These are phyloP conservation scores for Picea mariana DNA, from an alignment of 83 land plant genomes.

Conservation along the genomic window DNA sequence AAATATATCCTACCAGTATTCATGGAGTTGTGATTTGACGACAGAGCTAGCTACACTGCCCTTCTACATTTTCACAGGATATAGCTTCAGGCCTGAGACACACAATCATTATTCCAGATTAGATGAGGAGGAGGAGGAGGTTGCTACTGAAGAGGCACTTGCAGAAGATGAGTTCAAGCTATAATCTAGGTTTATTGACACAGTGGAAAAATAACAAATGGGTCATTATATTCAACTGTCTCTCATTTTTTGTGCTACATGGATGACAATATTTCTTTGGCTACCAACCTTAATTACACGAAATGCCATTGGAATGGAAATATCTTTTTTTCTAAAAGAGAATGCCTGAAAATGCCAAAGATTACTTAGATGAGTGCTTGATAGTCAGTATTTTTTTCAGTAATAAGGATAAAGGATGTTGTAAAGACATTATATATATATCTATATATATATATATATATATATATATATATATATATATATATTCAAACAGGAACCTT, in stretches of 20 bases:
- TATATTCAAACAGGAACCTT: background rate
- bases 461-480: no score
- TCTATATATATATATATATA: no score
- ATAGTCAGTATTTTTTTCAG: background rate
- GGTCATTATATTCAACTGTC: background rate
- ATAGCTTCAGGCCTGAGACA: constrained; percentile 67
- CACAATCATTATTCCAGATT: constrained; percentile 74
- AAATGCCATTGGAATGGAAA: background rate
- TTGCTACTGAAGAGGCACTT: constrained; percentile 18
- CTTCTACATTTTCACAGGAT: constrained; percentile 61
- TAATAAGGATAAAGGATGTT: background rate
- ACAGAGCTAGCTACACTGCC: constrained; percentile 25
- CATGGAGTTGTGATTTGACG: constrained; percentile 60
- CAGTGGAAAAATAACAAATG: background rate
- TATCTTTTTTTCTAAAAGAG: background rate
- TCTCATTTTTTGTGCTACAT: background rate
- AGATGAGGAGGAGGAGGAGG: constrained; percentile 79
- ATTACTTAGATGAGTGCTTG: background rate
- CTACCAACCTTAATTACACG: background rate
- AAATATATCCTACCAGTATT: constrained; percentile 13
- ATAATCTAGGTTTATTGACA: background rate
- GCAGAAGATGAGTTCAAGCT: constrained; percentile 7
- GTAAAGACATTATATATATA: no score
- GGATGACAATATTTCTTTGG: background rate
- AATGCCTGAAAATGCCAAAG: background rate